Conservation (phyloP, 106 monocot species). For the Dioscorea zingiberensis region DNA sequence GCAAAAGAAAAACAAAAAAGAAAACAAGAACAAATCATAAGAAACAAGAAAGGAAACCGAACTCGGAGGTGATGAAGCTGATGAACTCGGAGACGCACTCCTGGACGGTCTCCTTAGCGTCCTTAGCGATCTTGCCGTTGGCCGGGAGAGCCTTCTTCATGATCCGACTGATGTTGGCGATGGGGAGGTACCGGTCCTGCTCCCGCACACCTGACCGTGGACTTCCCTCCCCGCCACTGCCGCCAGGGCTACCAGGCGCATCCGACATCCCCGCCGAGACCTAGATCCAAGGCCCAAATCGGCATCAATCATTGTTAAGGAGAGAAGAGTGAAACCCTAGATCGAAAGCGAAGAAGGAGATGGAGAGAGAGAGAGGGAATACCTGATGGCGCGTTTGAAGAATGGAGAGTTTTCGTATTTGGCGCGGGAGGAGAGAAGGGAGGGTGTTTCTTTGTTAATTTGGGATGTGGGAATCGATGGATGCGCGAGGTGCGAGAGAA, state of each 20-base stretch:
- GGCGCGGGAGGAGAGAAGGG: constrained; percentile 18
- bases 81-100: constrained; percentile 54
- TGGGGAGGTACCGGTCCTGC: constrained; percentile 40
- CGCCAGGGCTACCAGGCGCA: constrained; percentile 23
- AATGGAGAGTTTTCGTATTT: constrained; percentile 16
- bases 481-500: constrained; percentile 13
- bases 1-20: not conserved
- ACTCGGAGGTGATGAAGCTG: constrained; percentile 56
- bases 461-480: not conserved
- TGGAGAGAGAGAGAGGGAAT: not conserved
- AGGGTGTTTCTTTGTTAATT: too few relatives aligned
- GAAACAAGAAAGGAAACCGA: not conserved
- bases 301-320: not conserved
- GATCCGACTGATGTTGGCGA: constrained; percentile 47
- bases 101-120: constrained; percentile 47
- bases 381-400: too few relatives aligned
- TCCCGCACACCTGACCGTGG: constrained; percentile 35
- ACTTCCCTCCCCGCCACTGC: constrained; percentile 37
- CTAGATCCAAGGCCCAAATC: constrained; percentile 13
- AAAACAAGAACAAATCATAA: not conserved
- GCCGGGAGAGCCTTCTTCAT: constrained; percentile 53
- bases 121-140: constrained; percentile 52
- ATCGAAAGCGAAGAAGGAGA: too few relatives aligned
- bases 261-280: constrained; percentile 11
- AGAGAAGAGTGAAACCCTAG: not conserved